These are phyloP conservation scores for Chaetoscypha palmicola DNA, from an alignment of 2,329 filamentous ascomycete genomes.

Conservation along the genomic window DNA sequence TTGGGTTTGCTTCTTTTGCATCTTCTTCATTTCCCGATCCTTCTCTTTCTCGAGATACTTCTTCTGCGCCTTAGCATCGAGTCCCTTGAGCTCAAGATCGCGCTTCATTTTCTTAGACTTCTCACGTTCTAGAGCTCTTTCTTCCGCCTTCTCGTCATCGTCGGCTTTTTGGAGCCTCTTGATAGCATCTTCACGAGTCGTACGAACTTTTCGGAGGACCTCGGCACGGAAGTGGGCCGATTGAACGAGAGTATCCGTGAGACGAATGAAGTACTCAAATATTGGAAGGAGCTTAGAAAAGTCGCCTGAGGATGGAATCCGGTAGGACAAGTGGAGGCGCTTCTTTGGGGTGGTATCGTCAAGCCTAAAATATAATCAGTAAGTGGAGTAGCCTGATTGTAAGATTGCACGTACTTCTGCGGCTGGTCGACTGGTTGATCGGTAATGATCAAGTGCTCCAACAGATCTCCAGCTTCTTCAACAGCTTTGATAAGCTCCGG, in stretches of 20 bases:
- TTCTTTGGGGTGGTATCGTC: constrained; percentile 81
- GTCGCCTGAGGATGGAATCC: constrained; percentile 58
- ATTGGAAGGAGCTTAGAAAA: constrained; percentile 64
- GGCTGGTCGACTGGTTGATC: constrained; percentile 89
- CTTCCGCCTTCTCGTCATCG: constrained; percentile 76
- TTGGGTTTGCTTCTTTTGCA: constrained; percentile 55
- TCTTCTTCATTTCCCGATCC: constrained; percentile 61
- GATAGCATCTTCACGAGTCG: constrained; percentile 72
- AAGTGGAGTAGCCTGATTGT: not conserved
- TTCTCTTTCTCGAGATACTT: constrained; percentile 77
- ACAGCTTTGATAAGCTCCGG: constrained; percentile 79
- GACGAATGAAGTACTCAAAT: constrained; percentile 73
- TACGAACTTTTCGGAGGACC: constrained; percentile 76
- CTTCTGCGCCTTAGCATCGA: constrained; percentile 78
- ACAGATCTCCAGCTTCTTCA: constrained; percentile 66
- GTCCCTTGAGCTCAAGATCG: constrained; percentile 68
- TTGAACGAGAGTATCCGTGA: constrained; percentile 75
- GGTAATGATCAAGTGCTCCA: constrained; percentile 82
- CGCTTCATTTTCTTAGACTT: constrained; percentile 82
- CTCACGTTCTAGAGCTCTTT: constrained; percentile 64
- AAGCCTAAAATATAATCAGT: constrained; percentile 45
- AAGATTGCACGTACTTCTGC: constrained; percentile 54
- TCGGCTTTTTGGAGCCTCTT: constrained; percentile 71
- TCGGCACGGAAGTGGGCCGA: constrained; percentile 82
- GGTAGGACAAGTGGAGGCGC: constrained; percentile 70